Percentiles rank a stretch among this genome's conserved stretches.
Conservation (phyloP, 352 stramenopile species). For the Globisporangium polare region DNA sequence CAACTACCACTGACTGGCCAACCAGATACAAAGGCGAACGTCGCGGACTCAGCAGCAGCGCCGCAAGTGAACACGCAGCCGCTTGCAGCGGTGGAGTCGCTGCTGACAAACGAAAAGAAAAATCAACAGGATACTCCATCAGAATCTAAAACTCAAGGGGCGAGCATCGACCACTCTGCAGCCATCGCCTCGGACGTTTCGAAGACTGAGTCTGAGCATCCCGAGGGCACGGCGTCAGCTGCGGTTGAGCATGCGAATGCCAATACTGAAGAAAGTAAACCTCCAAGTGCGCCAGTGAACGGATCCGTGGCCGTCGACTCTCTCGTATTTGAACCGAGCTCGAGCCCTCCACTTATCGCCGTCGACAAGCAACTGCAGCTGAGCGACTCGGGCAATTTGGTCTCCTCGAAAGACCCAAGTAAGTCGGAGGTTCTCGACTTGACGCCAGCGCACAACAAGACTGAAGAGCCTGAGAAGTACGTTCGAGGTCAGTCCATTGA, state of each 20-base stretch:
- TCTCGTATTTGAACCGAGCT: not conserved
- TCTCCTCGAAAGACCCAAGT: not conserved
- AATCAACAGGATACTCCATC: not conserved
- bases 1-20: not conserved
- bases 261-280: not conserved
- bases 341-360: not conserved
- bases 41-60: not conserved
- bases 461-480: slow-evolving; percentile 20
- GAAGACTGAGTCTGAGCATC: not conserved
- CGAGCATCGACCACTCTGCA: not conserved
- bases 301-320: slow-evolving; percentile 1
- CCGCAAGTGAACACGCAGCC: not conserved
- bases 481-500: slow-evolving; percentile 20
- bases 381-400: not conserved
- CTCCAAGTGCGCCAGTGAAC: not conserved
- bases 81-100: not conserved
- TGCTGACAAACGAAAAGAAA: not conserved
- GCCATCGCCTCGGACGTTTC: not conserved
- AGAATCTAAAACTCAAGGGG: not conserved
- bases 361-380: slow-evolving; percentile 12
- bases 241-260: not conserved
- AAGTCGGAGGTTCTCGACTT: slow-evolving; percentile 14
- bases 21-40: not conserved
- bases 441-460: not conserved
- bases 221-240: not conserved